Evolutionary conservation across 768 basidiomycete species (phyloP).

Genomic region (Suillus occidentalis): DNA sequence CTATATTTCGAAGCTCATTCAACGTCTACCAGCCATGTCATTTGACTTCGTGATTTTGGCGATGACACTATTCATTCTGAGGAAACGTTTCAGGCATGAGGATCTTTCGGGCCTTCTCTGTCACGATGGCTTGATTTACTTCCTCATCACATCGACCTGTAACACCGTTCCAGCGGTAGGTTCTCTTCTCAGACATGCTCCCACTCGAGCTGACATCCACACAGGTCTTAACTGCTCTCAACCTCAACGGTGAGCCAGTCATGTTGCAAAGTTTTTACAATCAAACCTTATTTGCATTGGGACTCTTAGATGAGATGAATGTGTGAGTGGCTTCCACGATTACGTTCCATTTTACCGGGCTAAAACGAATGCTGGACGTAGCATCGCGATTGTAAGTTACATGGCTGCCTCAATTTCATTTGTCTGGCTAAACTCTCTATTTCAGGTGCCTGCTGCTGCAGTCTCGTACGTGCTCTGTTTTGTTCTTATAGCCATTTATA

Average conservation of each 20-base stretch:
- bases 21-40: constrained; percentile 52
- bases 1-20: constrained; percentile 4
- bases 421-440: constrained; percentile 1
- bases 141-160: constrained; percentile 61
- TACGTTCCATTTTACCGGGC: not conserved
- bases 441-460: constrained; percentile 64
- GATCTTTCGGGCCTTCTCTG: constrained; percentile 71
- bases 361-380: constrained; percentile 20
- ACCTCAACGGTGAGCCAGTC: constrained; percentile 53
- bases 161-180: constrained; percentile 70
- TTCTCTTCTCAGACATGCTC: constrained; percentile 9
- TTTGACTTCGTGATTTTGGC: constrained; percentile 64
- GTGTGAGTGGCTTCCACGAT: constrained; percentile 42
- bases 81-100: constrained; percentile 45
- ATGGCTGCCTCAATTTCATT: constrained; percentile 13
- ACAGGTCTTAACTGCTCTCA: constrained; percentile 57
- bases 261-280: not conserved
- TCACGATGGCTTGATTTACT: constrained; percentile 72
- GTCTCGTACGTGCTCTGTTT: constrained; percentile 48
- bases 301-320: constrained; percentile 54
- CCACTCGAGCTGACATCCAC: not conserved
- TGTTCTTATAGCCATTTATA: constrained; percentile 6
- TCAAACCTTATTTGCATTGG: constrained; percentile 10
- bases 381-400: constrained; percentile 50
- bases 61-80: constrained; percentile 54